Conservation (phyloP, 805 yeast genomes). For the Candida chilensis region DNA sequence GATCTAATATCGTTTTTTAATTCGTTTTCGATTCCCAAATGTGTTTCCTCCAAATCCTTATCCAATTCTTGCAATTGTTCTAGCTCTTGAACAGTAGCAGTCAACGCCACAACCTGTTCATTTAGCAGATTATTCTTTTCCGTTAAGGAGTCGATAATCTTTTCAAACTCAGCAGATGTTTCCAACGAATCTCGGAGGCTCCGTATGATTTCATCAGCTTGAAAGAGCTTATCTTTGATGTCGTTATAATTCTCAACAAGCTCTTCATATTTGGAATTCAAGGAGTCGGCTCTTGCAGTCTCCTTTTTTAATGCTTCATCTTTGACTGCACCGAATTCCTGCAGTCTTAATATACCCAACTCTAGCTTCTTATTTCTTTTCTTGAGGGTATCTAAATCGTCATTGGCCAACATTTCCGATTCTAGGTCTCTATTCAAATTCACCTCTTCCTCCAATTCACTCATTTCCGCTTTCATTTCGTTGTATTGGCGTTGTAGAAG, state of each 20-base stretch:
- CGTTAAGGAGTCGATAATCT: too few species aligned
- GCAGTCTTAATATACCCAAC: too few species aligned
- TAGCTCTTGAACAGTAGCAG: slow-evolving; percentile 29
- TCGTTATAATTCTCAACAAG: too few species aligned
- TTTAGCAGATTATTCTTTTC: slow-evolving; percentile 16
- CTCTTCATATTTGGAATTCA: too few species aligned
- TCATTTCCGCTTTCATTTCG: slow-evolving; percentile 8
- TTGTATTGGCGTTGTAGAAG: slow-evolving; percentile 17
- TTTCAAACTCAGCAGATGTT: too few species aligned
- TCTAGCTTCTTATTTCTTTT: too few species aligned
- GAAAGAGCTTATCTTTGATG: too few species aligned
- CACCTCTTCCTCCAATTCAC: slow-evolving; percentile 13
- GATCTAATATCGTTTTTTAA: slow-evolving; percentile 24
- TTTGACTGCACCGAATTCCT: too few species aligned
- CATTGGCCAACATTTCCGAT: slow-evolving; percentile 2
- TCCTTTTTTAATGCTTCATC: too few species aligned
- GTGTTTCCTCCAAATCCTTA: slow-evolving; percentile 37
- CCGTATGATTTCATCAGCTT: too few species aligned
- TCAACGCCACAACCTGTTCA: slow-evolving; percentile 19
- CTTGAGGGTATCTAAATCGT: slow-evolving; percentile 6
- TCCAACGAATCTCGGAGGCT: too few species aligned
- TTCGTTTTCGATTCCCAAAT: slow-evolving; percentile 30
- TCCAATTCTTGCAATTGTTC: slow-evolving; percentile 43
- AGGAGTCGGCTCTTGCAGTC: too few species aligned
- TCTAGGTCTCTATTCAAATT: neutral